phyloP scores from a whole-genome alignment of 257 asterid genomes.

The Euphrasia confusa region DNA sequence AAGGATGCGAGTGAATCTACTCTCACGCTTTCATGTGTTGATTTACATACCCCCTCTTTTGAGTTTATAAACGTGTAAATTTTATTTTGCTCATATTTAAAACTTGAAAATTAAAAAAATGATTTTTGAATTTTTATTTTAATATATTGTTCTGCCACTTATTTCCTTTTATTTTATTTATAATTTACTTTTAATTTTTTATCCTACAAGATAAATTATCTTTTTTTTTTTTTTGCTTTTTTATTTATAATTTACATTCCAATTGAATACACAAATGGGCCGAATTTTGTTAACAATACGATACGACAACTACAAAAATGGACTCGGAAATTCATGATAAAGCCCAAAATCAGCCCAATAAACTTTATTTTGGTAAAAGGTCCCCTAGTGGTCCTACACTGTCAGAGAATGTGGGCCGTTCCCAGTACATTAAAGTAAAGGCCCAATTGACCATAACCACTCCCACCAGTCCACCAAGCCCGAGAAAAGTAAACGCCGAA shows the following conservation, averaged over 20 bases:
- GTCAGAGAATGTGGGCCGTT: not conserved
- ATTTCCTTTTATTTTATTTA: no score
- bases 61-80: not conserved
- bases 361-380: not conserved
- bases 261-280: not conserved
- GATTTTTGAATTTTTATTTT: no score
- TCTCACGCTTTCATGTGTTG: conserved; percentile 1
- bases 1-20: not conserved
- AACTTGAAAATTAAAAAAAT: no score
- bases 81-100: not conserved
- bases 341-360: not conserved
- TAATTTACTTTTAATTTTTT: no score
- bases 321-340: not conserved
- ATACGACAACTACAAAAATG: not conserved
- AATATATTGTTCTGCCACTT: no score
- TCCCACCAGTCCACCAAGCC: not conserved
- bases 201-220: no score
- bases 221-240: no score
- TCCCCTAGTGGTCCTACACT: not conserved
- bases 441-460: conserved; percentile 1
- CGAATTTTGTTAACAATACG: not conserved
- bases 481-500: not conserved
- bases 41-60: not conserved
- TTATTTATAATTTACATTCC: no score
- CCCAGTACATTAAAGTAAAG: not conserved